Percentiles rank a stretch among this genome's conserved stretches.
Conservation (phyloP, 306 rosid genomes). For the Rosa persica region DNA sequence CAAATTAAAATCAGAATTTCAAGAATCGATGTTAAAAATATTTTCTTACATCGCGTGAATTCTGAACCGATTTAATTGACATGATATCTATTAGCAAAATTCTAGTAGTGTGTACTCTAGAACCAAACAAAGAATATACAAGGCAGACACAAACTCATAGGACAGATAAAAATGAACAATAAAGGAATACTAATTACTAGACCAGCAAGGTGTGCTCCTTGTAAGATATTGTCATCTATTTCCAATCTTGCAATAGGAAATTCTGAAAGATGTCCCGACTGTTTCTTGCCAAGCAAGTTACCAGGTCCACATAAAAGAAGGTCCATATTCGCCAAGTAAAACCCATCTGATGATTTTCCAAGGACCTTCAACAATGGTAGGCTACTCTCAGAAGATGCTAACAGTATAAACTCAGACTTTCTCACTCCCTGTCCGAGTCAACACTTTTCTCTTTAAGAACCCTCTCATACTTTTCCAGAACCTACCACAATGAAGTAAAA, state of each 20-base stretch:
- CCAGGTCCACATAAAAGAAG: constrained; percentile 94
- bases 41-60: too few relatives aligned
- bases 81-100: too few relatives aligned
- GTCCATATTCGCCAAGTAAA: constrained; percentile 83
- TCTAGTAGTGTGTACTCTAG: not conserved
- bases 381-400: constrained; percentile 63
- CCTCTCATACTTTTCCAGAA: too few relatives aligned
- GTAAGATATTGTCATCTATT: constrained; percentile 84
- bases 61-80: too few relatives aligned
- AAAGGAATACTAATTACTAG: constrained; percentile 58
- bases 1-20: too few relatives aligned
- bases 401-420: constrained; percentile 70
- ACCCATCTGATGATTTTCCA: constrained; percentile 78
- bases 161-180: not conserved
- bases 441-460: too few relatives aligned
- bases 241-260: constrained; percentile 94
- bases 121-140: not conserved
- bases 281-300: constrained; percentile 93
- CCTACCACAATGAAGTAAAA: too few relatives aligned
- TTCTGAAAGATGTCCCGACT: constrained; percentile 97
- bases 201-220: constrained; percentile 87
- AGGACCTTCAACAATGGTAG: constrained; percentile 69
- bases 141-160: not conserved
- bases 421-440: constrained; percentile 86
- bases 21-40: too few relatives aligned